A percentile compares a stretch with the other conserved stretches of the same genome.
These are phyloP conservation scores for Chytriomyces hyalinus DNA, from an alignment of 192 early-diverging fungal genomes.

Conservation along the genomic window DNA sequence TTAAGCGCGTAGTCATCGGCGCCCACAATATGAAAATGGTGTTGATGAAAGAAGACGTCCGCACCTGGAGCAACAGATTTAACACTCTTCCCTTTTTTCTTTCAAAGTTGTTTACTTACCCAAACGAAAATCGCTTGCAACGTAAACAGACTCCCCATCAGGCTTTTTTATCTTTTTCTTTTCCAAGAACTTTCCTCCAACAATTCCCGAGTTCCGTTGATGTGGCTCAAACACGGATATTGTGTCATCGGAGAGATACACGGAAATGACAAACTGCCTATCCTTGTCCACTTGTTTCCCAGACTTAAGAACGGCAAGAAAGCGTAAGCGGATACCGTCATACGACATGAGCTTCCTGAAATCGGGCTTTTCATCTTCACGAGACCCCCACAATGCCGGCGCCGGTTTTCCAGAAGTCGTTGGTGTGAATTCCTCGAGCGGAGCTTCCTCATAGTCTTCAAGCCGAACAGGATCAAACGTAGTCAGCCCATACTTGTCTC, in stretches of 20 bases:
- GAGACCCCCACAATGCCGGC: conserved; percentile 35
- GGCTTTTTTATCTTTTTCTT: conserved; percentile 55
- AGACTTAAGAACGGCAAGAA: conserved; percentile 46
- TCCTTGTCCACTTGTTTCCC: conserved; percentile 57
- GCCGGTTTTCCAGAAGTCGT: conserved; percentile 15
- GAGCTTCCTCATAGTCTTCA: conserved; percentile 51
- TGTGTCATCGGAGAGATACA: conserved; percentile 61
- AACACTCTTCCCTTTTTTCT: not conserved
- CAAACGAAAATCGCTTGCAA: conserved; percentile 58
- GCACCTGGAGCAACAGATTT: conserved; percentile 45
- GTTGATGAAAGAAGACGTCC: conserved; percentile 53
- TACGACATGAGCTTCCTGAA: conserved; percentile 52
- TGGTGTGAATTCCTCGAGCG: conserved; percentile 23
- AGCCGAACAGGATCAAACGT: conserved; percentile 59
- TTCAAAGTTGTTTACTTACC: conserved; percentile 38
- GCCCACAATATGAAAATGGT: conserved; percentile 56
- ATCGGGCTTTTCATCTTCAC: conserved; percentile 47
- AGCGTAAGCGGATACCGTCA: conserved; percentile 55
- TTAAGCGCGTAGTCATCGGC: conserved; percentile 67
- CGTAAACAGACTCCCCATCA: conserved; percentile 50
- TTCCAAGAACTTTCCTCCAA: conserved; percentile 70
- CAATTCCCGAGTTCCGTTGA: conserved; percentile 57
- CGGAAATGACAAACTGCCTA: conserved; percentile 61
- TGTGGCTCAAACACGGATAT: conserved; percentile 66
- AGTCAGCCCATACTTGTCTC: conserved; percentile 58